A percentile compares a stretch with the other conserved stretches of the same genome.
Evolutionary conservation across 371 early-diverging fungal genomes (phyloP).

Genomic region (Lichtheimia corymbifera): DNA sequence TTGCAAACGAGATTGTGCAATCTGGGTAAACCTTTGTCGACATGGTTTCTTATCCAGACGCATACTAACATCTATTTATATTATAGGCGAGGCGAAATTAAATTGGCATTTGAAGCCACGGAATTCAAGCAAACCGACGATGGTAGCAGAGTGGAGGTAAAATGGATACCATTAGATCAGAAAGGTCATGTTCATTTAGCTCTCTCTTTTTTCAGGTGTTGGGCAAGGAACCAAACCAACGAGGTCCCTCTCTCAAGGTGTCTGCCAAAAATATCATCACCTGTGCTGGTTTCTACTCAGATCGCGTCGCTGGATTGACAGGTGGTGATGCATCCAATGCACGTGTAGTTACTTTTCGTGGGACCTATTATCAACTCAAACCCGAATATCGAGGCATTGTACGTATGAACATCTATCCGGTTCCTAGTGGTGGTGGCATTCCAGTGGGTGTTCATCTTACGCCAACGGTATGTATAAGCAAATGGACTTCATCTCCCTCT

Average conservation of each 20-base stretch:
- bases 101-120: constrained; percentile 47
- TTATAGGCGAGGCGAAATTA: constrained; percentile 49
- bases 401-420: constrained; percentile 52
- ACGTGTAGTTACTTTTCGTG: constrained; percentile 50
- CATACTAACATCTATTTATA: not conserved
- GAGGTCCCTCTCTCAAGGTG: constrained; percentile 45
- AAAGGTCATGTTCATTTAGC: not conserved
- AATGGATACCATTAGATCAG: not conserved
- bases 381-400: constrained; percentile 51
- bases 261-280: constrained; percentile 52
- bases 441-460: constrained; percentile 55
- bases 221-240: constrained; percentile 48
- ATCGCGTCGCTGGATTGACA: constrained; percentile 48
- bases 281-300: constrained; percentile 54
- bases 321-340: constrained; percentile 44
- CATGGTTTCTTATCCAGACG: not conserved
- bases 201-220: constrained; percentile 24
- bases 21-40: constrained; percentile 33
- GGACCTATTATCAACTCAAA: constrained; percentile 51
- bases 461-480: constrained; percentile 31
- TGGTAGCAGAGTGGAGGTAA: constrained; percentile 37
- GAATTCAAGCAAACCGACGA: constrained; percentile 39
- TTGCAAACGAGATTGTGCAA: constrained; percentile 49
- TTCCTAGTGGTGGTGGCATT: constrained; percentile 54
- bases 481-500: no score